These are phyloP conservation scores for Diaporthe sp. DNA, from an alignment of 2,329 filamentous ascomycete species.

Conservation along the genomic window DNA sequence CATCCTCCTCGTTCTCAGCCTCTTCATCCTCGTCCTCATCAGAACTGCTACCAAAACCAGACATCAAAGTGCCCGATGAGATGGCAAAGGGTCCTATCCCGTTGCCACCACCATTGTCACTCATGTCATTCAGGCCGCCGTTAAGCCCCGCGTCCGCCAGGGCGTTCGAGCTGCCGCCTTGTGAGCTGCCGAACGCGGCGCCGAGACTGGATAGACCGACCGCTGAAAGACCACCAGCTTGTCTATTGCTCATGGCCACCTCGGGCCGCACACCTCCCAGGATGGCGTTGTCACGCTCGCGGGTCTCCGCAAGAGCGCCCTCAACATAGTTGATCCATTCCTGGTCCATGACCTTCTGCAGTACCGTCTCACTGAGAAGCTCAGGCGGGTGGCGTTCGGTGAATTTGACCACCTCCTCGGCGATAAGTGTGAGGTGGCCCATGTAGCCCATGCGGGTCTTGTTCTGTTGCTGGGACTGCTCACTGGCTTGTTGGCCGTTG, in stretches of 20 bases:
- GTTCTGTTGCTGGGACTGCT: slow-evolving; percentile 84
- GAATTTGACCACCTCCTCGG: slow-evolving; percentile 98
- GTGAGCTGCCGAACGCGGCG: slow-evolving; percentile 49
- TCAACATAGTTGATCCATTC: slow-evolving; percentile 97
- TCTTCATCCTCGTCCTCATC: slow-evolving; percentile 97
- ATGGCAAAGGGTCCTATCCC: slow-evolving; percentile 81
- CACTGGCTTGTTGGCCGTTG: slow-evolving; percentile 87
- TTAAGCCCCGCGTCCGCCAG: slow-evolving; percentile 87
- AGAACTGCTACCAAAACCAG: slow-evolving; percentile 93
- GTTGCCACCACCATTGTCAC: slow-evolving; percentile 72
- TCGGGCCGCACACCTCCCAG: slow-evolving; percentile 95
- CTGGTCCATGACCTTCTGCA: slow-evolving; percentile 89
- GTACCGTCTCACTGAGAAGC: slow-evolving; percentile 83
- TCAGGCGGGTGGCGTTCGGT: slow-evolving; percentile 94
- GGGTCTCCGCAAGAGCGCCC: slow-evolving; percentile 89
- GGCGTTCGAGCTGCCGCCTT: slow-evolving; percentile 64
- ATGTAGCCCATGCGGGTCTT: slow-evolving; percentile 98
- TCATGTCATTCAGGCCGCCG: slow-evolving; percentile 76
- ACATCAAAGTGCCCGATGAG: slow-evolving; percentile 81
- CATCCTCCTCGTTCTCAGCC: slow-evolving; percentile 85
- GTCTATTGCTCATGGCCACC: slow-evolving; percentile 84
- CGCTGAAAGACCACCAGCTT: slow-evolving; percentile 63
- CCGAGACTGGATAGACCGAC: slow-evolving; percentile 64
- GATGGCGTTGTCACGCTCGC: slow-evolving; percentile 98
- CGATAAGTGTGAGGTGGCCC: slow-evolving; percentile 96